Conservation (phyloP, 257 asterid genomes). For the Solanum chilense region DNA sequence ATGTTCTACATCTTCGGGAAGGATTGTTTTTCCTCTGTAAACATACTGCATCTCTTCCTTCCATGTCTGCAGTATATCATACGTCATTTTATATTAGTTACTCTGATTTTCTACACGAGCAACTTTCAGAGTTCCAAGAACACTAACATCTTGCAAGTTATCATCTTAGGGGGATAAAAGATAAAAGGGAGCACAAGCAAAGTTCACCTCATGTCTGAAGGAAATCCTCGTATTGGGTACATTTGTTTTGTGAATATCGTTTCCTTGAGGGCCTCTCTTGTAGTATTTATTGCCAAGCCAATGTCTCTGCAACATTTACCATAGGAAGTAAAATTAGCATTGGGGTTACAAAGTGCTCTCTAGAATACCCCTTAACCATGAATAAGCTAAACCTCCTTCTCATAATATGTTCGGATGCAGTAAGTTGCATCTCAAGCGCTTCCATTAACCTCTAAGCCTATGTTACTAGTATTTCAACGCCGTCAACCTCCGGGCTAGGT, state of each 20-base stretch:
- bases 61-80: conserved; percentile 60
- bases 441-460: neutral
- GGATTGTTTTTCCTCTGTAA: conserved; percentile 53
- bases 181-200: neutral
- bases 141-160: neutral
- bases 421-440: neutral
- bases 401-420: neutral
- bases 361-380: neutral
- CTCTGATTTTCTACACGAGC: neutral
- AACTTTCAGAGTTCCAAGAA: neutral
- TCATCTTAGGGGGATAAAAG: neutral
- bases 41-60: conserved; percentile 75
- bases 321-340: neutral
- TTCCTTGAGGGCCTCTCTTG: conserved; percentile 66
- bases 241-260: conserved; percentile 81
- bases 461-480: neutral
- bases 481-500: neutral
- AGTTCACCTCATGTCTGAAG: conserved; percentile 79
- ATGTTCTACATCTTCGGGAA: conserved; percentile 59
- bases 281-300: conserved; percentile 79
- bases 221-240: conserved; percentile 73
- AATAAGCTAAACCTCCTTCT: neutral
- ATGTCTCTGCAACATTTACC: conserved; percentile 37
- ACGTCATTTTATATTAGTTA: neutral
- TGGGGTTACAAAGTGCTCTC: neutral